phyloP scores from a whole-genome alignment of 306 rosid species.

The Delonix regia region DNA sequence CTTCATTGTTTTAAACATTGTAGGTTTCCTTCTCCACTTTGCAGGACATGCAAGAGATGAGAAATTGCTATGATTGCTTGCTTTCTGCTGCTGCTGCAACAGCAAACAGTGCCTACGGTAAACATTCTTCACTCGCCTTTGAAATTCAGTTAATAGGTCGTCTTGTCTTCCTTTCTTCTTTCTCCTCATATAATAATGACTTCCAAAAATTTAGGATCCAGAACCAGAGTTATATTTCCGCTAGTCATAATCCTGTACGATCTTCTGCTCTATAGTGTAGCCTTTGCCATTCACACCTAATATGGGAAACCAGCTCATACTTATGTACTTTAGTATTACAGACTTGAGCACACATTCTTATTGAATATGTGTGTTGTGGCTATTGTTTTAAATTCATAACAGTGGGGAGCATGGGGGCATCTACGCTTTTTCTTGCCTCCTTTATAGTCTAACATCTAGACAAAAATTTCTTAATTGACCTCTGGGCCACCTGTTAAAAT shows the following conservation, averaged over 20 bases:
- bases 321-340: not conserved
- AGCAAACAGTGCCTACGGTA: conserved; percentile 83
- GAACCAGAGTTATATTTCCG: not conserved
- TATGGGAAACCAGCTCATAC: conserved; percentile 16
- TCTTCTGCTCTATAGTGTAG: conserved; percentile 13
- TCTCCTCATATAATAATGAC: not conserved
- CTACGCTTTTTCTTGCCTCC: not conserved
- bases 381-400: conserved; percentile 1
- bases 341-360: conserved; percentile 9
- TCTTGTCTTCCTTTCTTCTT: not conserved
- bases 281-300: conserved; percentile 13
- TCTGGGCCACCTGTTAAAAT: not conserved
- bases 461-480: conserved; percentile 4
- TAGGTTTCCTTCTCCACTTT: conserved; percentile 11
- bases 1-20: conserved; percentile 6
- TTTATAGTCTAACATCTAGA: not conserved
- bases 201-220: not conserved
- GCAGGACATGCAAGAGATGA: conserved; percentile 87
- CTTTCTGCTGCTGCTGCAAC: conserved; percentile 94
- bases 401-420: conserved; percentile 5
- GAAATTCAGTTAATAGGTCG: conserved; percentile 1
- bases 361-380: conserved; percentile 29
- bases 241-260: not conserved
- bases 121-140: not conserved
- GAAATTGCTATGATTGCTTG: conserved; percentile 79